Evolutionary conservation across 1,284 basidiomycete species (phyloP).

Genomic region (Leccinum idahoense): DNA sequence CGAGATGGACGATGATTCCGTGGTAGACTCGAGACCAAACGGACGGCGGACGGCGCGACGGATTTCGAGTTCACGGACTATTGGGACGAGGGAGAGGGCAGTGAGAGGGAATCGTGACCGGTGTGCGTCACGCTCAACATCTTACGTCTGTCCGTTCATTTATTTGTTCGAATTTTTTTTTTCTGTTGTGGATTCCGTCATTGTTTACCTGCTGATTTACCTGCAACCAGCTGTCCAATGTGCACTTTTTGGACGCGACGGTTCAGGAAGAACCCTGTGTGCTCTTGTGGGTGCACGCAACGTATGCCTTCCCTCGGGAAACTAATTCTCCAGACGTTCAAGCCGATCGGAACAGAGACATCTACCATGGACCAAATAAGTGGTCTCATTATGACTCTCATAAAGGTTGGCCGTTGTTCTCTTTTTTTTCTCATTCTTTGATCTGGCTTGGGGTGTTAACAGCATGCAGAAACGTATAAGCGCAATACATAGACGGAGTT

Average conservation of each 20-base stretch:
- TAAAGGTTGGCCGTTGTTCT: conserved; percentile 35
- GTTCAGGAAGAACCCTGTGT: conserved; percentile 59
- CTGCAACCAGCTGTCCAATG: conserved; percentile 40
- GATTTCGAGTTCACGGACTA: conserved; percentile 82
- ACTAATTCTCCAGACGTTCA: conserved; percentile 51
- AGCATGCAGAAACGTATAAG: conserved; percentile 53
- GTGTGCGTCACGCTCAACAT: conserved; percentile 72
- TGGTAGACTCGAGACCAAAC: conserved; percentile 50
- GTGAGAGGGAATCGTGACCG: conserved; percentile 61
- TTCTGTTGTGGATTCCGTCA: background rate
- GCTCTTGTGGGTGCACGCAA: conserved; percentile 50
- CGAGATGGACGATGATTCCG: conserved; percentile 49
- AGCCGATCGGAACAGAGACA: conserved; percentile 57
- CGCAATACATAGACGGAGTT: conserved; percentile 35
- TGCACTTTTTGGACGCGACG: conserved; percentile 68
- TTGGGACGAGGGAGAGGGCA: conserved; percentile 74
- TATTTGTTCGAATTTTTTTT: background rate
- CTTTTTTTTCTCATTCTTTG: background rate
- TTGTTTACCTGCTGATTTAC: background rate
- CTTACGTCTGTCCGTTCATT: conserved; percentile 34
- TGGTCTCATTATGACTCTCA: conserved; percentile 33
- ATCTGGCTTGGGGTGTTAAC: conserved; percentile 10
- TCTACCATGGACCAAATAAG: conserved; percentile 42
- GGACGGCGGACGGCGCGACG: conserved; percentile 35
- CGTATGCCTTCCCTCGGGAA: conserved; percentile 51